Conservation (phyloP, 139 green algal genomes). For the Ettlia oleoabundans region DNA sequence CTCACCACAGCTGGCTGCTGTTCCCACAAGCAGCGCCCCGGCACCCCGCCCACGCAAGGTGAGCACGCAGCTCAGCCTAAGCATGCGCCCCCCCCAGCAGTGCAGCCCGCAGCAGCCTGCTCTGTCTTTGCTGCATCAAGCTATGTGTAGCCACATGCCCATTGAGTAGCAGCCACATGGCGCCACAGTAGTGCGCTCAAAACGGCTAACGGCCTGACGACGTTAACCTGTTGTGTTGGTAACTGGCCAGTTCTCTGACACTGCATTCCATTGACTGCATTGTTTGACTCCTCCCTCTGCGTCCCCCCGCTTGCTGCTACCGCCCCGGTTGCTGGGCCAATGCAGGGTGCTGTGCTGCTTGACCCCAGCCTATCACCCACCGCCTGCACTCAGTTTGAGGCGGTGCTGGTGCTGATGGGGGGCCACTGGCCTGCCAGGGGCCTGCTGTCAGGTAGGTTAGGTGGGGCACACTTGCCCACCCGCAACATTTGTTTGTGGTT, state of each 20-base stretch:
- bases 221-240: too few species aligned
- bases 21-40: background rate
- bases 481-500: too few species aligned
- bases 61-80: background rate
- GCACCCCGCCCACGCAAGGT: slow-evolving; percentile 18
- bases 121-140: too few species aligned
- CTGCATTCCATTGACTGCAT: too few species aligned
- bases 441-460: slow-evolving; percentile 69
- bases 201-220: too few species aligned
- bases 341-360: slow-evolving; percentile 66
- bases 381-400: slow-evolving; percentile 68
- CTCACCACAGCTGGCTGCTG: background rate
- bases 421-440: slow-evolving; percentile 81
- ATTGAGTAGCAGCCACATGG: too few species aligned
- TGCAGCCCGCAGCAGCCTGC: background rate
- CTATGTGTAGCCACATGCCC: too few species aligned
- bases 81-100: background rate
- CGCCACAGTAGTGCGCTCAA: too few species aligned
- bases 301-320: background rate
- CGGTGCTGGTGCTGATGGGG: slow-evolving; percentile 72
- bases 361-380: slow-evolving; percentile 42
- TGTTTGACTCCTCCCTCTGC: background rate
- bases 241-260: too few species aligned
- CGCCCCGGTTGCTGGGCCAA: background rate
- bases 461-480: too few species aligned